Conservation (phyloP, 164 flowering plant genomes). For the Chimonanthus praecox region DNA sequence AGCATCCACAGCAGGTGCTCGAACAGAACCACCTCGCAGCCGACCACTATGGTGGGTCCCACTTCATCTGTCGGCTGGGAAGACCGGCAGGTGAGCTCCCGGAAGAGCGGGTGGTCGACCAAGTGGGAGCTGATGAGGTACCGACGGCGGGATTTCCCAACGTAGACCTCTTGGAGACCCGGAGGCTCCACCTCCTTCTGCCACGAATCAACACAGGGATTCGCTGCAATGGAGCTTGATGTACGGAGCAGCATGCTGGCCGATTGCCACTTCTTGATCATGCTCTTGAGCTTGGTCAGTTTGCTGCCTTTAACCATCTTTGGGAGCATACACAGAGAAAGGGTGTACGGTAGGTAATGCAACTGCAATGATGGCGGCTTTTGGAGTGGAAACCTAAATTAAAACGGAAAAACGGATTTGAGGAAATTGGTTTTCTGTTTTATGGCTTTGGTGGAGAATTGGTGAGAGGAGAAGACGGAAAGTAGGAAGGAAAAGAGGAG, state of each 20-base stretch:
- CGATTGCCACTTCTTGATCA: conserved; percentile 39
- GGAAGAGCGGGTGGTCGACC: conserved; percentile 56
- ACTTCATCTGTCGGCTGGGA: conserved; percentile 19
- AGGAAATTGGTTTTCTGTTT: background rate
- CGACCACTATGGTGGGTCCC: conserved; percentile 23
- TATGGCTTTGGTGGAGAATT: background rate
- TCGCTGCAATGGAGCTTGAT: conserved; percentile 13
- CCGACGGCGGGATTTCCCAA: conserved; percentile 55
- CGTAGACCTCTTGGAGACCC: conserved; percentile 33
- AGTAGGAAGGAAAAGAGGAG: background rate
- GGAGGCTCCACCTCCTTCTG: background rate
- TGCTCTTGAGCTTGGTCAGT: conserved; percentile 36
- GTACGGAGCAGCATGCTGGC: conserved; percentile 18
- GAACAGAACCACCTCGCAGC: conserved; percentile 73
- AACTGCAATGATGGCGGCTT: background rate
- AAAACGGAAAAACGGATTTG: background rate
- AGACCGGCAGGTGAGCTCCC: conserved; percentile 50
- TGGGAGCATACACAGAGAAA: background rate
- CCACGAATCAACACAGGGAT: conserved; percentile 6
- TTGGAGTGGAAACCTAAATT: background rate
- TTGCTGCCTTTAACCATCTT: conserved; percentile 31
- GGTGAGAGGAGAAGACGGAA: background rate
- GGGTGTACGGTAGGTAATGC: background rate
- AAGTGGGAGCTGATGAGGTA: conserved; percentile 52
- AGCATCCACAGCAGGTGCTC: conserved; percentile 94